phyloP scores from a whole-genome alignment of 2,329 filamentous ascomycete species.

The Aspergillus jensenii region DNA sequence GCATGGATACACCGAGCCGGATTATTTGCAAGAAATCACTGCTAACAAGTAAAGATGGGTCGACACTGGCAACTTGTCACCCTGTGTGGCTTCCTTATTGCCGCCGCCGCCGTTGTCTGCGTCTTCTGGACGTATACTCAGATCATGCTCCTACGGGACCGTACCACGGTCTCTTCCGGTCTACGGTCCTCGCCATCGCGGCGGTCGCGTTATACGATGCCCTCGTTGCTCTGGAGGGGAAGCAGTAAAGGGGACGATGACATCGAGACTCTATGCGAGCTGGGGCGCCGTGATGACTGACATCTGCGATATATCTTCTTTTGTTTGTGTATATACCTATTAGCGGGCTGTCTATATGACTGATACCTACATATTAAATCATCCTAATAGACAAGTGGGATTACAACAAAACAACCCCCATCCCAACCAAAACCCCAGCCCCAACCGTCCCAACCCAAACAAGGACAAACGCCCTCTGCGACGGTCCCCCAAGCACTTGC shows the following conservation, averaged over 20 bases:
- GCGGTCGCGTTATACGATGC: conserved; percentile 33
- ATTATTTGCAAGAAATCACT: too few relatives aligned
- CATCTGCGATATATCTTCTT: neutral
- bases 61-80: conserved; percentile 58
- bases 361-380: too few relatives aligned
- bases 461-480: neutral
- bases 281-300: conserved; percentile 34
- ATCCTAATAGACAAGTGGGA: too few relatives aligned
- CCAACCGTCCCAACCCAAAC: neutral
- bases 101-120: conserved; percentile 48
- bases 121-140: conserved; percentile 54
- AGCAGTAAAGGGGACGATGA: conserved; percentile 40
- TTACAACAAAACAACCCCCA: neutral
- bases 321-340: too few relatives aligned
- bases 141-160: conserved; percentile 40
- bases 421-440: neutral
- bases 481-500: neutral
- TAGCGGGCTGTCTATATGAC: too few relatives aligned
- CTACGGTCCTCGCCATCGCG: conserved; percentile 33
- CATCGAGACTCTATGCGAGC: conserved; percentile 39
- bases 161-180: conserved; percentile 23
- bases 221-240: conserved; percentile 36
- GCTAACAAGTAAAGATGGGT: conserved; percentile 45
- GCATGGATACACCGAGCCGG: neutral
- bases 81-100: conserved; percentile 50